Conservation (phyloP, 1,284 basidiomycete species). For the Garcileccinum viscosum region DNA sequence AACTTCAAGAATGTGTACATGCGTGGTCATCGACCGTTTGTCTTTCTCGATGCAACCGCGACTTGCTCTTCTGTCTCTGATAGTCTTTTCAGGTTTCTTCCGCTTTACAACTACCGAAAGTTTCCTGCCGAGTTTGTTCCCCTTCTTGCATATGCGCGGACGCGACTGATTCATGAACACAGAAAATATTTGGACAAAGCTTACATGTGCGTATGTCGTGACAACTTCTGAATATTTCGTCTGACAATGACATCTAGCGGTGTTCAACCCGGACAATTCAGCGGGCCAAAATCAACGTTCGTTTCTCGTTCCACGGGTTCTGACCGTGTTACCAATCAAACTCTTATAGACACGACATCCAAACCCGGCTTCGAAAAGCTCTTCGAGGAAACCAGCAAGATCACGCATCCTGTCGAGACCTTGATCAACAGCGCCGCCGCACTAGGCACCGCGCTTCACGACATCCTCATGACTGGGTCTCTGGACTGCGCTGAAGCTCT, state of each 20-base stretch:
- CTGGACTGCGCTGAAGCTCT: not conserved
- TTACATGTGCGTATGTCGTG: conserved; percentile 1
- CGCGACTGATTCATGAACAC: not conserved
- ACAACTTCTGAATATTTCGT: not conserved
- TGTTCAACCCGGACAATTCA: not conserved
- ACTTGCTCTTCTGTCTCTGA: conserved; percentile 1
- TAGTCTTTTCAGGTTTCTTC: not conserved
- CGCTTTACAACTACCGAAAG: not conserved
- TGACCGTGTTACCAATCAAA: not conserved
- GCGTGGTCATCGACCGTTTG: not conserved
- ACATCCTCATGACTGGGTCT: conserved; percentile 1
- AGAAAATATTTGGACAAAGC: conserved; percentile 10
- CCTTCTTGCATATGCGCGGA: not conserved
- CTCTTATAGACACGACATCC: not conserved
- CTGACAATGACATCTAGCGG: conserved; percentile 1
- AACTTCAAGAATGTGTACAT: not conserved
- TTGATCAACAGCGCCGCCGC: conserved; percentile 4
- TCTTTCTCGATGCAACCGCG: conserved; percentile 12
- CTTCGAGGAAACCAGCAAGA: conserved; percentile 11
- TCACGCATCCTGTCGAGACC: conserved; percentile 9
- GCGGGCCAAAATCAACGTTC: conserved; percentile 6
- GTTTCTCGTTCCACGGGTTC: not conserved
- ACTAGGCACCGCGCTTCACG: not conserved
- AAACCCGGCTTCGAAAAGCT: not conserved
- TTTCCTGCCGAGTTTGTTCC: conserved; percentile 2